Evolutionary conservation across 352 stramenopile species (phyloP).

Genomic region (Phytopythium montanum): DNA sequence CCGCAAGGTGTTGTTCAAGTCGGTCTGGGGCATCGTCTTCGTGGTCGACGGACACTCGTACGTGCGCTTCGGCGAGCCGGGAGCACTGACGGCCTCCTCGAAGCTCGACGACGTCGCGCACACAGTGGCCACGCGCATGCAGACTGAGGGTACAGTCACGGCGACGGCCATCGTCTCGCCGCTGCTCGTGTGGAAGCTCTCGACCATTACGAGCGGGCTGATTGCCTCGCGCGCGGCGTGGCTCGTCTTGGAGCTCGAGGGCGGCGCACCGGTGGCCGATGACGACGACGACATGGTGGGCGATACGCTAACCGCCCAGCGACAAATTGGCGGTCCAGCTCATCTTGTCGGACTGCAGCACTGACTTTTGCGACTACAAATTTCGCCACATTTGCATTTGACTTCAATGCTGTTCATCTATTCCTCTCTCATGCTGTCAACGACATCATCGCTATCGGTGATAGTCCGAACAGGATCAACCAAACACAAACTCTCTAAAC

Average conservation of each 20-base stretch:
- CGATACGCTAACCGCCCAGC: conserved; percentile 56
- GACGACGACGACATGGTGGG: conserved; percentile 42
- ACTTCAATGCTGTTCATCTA: too few species aligned
- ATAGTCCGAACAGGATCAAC: not conserved
- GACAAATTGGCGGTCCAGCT: conserved; percentile 30
- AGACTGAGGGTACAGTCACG: conserved; percentile 69
- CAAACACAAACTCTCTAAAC: not conserved
- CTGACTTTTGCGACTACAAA: too few species aligned
- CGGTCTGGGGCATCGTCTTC: conserved; percentile 69
- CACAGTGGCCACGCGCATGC: conserved; percentile 65
- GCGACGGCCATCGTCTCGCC: conserved; percentile 69
- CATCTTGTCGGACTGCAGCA: too few species aligned
- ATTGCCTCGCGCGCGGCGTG: conserved; percentile 45
- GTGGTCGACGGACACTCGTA: conserved; percentile 79
- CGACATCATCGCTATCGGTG: not conserved
- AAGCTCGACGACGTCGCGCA: conserved; percentile 45
- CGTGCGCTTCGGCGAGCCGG: conserved; percentile 73
- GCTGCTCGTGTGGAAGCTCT: conserved; percentile 76
- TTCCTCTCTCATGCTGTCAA: not conserved
- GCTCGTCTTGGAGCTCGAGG: conserved; percentile 49
- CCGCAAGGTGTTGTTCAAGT: conserved; percentile 66
- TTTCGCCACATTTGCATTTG: too few species aligned
- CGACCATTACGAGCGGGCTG: conserved; percentile 56
- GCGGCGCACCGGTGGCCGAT: conserved; percentile 49
- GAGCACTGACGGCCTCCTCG: conserved; percentile 46